Evolutionary conservation across 257 asterid genomes (phyloP).

Genomic region (Solanum pinnatisectum): DNA sequence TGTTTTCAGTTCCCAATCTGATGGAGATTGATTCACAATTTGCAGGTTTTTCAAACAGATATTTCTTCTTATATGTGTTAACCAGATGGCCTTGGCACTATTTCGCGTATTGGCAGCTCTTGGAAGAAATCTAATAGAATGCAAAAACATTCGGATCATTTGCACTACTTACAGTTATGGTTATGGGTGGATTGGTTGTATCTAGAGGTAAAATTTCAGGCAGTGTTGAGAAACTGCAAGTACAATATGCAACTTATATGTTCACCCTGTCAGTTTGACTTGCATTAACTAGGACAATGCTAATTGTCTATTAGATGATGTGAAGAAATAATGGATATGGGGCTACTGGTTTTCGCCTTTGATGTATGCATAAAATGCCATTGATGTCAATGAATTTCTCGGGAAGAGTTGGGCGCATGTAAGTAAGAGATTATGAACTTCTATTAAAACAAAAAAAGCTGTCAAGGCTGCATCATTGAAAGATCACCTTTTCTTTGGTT

Average conservation of each 20-base stretch:
- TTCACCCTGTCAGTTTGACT: not conserved
- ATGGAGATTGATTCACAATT: not conserved
- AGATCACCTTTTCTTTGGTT: not conserved
- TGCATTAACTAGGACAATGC: not conserved
- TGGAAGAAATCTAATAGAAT: not conserved
- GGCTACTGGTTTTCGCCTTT: constrained; percentile 19
- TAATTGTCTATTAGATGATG: not conserved
- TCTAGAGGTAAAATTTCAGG: constrained; percentile 1
- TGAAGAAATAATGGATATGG: constrained; percentile 19
- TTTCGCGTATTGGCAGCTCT: not conserved
- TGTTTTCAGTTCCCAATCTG: not conserved
- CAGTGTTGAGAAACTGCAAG: not conserved
- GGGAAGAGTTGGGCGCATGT: constrained; percentile 16
- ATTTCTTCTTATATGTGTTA: not conserved
- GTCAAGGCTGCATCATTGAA: not conserved
- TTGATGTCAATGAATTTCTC: constrained; percentile 20
- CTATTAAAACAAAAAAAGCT: not conserved
- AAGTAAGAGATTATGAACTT: not conserved
- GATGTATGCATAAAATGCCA: constrained; percentile 24
- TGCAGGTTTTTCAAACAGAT: constrained; percentile 4
- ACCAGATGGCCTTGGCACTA: not conserved
- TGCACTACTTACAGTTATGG: not conserved
- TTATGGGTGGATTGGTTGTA: constrained; percentile 8
- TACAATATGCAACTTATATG: not conserved
- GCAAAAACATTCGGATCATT: constrained; percentile 1